Percentiles rank a stretch among this genome's conserved stretches.
Evolutionary conservation across 1,284 basidiomycete species (phyloP).

Genomic region (Macrocystidia cucumis): DNA sequence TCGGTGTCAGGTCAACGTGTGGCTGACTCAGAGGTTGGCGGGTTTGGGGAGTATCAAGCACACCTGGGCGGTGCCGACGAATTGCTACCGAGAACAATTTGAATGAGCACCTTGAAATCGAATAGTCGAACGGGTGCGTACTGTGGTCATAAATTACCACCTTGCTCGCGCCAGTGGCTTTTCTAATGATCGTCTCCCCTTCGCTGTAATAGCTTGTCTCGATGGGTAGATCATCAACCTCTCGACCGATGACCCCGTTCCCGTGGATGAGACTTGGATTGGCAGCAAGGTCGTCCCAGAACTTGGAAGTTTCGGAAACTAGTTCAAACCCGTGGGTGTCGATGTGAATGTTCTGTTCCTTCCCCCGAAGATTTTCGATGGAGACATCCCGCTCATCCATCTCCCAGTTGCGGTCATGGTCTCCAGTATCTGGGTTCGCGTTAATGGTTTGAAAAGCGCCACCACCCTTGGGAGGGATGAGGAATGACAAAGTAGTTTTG

Average conservation of each 20-base stretch:
- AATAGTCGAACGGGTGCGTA: too few relatives aligned
- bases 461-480: not conserved
- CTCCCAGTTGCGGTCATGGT: not conserved
- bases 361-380: not conserved
- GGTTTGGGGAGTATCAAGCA: slow-evolving; percentile 26
- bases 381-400: not conserved
- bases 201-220: too few relatives aligned
- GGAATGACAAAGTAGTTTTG: not conserved
- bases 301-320: too few relatives aligned
- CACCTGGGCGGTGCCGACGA: slow-evolving; percentile 29
- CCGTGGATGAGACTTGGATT: too few relatives aligned
- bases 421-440: not conserved
- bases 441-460: not conserved
- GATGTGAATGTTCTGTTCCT: too few relatives aligned
- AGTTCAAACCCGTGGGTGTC: too few relatives aligned
- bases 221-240: slow-evolving; percentile 22
- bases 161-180: too few relatives aligned
- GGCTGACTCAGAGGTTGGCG: slow-evolving; percentile 40
- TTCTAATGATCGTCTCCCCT: too few relatives aligned
- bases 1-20: slow-evolving; percentile 53
- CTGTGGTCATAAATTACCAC: too few relatives aligned
- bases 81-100: slow-evolving; percentile 24
- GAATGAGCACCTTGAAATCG: not conserved
- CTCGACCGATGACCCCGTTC: slow-evolving; percentile 55
- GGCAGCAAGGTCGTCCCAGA: too few relatives aligned